These are phyloP conservation scores for Apophysomyces ossiformis DNA, from an alignment of 371 early-diverging fungal species.

Conservation along the genomic window DNA sequence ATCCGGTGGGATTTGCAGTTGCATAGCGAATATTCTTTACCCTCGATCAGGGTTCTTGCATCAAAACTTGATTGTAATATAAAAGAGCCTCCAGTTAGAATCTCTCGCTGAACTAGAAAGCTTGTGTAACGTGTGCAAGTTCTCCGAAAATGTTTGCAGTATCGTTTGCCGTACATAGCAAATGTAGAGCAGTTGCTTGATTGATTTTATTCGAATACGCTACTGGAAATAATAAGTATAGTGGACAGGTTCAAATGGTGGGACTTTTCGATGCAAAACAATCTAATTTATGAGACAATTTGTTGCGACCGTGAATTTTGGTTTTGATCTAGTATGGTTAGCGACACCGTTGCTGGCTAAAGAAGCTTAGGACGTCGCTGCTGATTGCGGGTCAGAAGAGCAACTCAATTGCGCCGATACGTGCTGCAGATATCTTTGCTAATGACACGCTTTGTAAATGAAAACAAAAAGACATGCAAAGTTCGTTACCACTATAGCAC, in stretches of 20 bases:
- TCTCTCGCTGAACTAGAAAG: no score
- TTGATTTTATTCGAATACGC: no score
- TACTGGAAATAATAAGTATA: no score
- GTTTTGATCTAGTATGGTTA: background rate
- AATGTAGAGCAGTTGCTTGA: no score
- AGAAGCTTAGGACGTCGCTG: background rate
- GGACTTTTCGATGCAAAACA: no score
- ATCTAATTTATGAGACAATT: no score
- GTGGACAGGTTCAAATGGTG: no score
- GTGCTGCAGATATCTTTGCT: background rate
- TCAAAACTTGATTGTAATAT: background rate
- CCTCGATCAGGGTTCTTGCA: background rate
- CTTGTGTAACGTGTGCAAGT: no score
- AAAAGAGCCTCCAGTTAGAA: constrained; percentile 48
- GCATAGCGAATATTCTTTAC: background rate
- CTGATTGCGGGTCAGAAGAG: background rate
- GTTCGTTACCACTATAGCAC: constrained; percentile 29
- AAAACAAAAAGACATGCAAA: background rate
- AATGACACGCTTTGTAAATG: background rate
- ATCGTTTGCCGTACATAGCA: no score
- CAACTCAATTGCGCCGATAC: background rate
- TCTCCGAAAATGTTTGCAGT: no score
- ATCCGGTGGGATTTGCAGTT: constrained; percentile 23
- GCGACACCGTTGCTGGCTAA: background rate
- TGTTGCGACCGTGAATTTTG: no score